These are phyloP conservation scores for Polytrichum commune DNA, from an alignment of 225 moss, liverwort and hornwort species.

Conservation along the genomic window DNA sequence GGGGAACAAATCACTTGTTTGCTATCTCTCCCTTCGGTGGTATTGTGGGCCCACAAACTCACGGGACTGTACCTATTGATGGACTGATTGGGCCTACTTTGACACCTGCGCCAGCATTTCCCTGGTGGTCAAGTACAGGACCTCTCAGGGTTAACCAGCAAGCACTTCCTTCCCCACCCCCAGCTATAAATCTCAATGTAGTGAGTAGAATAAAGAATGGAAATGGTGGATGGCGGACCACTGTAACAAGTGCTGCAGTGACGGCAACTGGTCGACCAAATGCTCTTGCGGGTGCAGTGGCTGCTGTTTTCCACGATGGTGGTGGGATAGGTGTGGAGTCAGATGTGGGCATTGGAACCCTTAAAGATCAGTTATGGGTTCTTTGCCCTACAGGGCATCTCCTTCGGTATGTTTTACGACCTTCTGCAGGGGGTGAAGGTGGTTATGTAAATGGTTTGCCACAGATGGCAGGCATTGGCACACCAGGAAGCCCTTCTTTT, in stretches of 20 bases:
- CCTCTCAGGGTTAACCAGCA: conserved; percentile 62
- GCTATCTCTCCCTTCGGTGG: conserved; percentile 96
- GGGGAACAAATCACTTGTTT: conserved; percentile 90
- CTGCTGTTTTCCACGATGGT: conserved; percentile 89
- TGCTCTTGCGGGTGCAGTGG: conserved; percentile 75
- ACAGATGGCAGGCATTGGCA: conserved; percentile 55
- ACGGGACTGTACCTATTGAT: conserved; percentile 74
- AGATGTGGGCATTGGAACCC: conserved; percentile 54
- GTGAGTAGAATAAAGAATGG: conserved; percentile 91
- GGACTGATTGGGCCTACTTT: conserved; percentile 77
- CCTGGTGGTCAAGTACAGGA: conserved; percentile 89
- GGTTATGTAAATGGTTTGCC: conserved; percentile 63
- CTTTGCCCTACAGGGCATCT: conserved; percentile 89
- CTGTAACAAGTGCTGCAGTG: conserved; percentile 93
- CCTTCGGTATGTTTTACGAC: conserved; percentile 84
- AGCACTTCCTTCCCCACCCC: conserved; percentile 57
- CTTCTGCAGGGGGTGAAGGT: conserved; percentile 69
- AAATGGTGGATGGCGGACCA: conserved; percentile 86
- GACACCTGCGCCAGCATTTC: conserved; percentile 72
- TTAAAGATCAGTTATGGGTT: conserved; percentile 95
- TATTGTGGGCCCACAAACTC: conserved; percentile 84
- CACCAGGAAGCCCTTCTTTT: conserved; percentile 61
- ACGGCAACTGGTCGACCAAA: conserved; percentile 76
- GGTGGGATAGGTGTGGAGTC: conserved; percentile 79
- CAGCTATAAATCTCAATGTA: conserved; percentile 76